Conservation (phyloP, 2,329 filamentous ascomycete genomes). For the Pseudovirgaria hyperparasitica region DNA sequence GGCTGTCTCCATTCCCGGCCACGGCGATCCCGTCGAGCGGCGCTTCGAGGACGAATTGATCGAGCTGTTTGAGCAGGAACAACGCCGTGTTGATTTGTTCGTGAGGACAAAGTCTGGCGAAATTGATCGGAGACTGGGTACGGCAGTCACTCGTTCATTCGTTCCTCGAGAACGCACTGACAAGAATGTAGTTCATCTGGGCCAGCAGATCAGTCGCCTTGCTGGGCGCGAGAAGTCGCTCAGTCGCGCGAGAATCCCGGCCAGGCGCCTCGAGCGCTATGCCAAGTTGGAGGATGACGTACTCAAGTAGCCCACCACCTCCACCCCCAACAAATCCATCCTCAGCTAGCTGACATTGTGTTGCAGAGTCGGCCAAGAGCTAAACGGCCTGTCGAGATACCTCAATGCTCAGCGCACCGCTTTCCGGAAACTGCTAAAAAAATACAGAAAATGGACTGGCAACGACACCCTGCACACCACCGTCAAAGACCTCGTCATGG, state of each 20-base stretch:
- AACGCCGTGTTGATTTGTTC: slow-evolving; percentile 67
- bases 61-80: slow-evolving; percentile 56
- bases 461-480: slow-evolving; percentile 51
- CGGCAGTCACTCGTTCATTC: slow-evolving; percentile 15
- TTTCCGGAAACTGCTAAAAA: slow-evolving; percentile 74
- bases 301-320: slow-evolving; percentile 21
- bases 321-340: neutral
- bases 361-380: slow-evolving; percentile 53
- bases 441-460: slow-evolving; percentile 80
- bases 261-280: slow-evolving; percentile 36
- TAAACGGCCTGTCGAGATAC: slow-evolving; percentile 58
- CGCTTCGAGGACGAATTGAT: slow-evolving; percentile 64
- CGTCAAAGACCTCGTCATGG: slow-evolving; percentile 55
- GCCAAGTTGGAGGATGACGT: slow-evolving; percentile 38
- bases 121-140: slow-evolving; percentile 57
- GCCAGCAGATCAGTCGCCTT: too few relatives aligned
- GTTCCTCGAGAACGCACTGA: slow-evolving; percentile 23
- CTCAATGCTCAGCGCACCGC: slow-evolving; percentile 60
- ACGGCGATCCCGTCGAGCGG: slow-evolving; percentile 40
- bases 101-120: slow-evolving; percentile 70
- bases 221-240: slow-evolving; percentile 6
- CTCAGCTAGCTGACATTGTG: slow-evolving; percentile 6
- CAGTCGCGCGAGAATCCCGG: slow-evolving; percentile 20
- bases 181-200: slow-evolving; percentile 24
- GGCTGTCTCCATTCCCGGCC: slow-evolving; percentile 63